Conservation (phyloP, 495 filamentous ascomycete genomes). For the Aspergillus mulundensis region DNA sequence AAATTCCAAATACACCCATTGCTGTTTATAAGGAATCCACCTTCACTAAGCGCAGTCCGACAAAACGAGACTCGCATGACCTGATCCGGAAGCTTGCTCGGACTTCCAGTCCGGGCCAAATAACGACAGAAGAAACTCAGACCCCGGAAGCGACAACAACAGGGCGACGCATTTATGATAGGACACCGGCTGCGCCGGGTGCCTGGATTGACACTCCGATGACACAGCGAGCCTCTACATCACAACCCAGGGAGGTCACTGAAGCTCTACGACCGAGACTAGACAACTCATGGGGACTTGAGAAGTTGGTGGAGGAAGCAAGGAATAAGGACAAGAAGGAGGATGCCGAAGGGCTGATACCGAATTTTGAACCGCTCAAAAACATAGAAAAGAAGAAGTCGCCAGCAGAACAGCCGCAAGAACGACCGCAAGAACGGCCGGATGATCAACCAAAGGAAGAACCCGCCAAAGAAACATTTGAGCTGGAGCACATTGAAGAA, state of each 20-base stretch:
- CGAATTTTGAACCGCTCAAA: not conserved
- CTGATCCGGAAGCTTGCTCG: constrained; percentile 61
- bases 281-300: not conserved
- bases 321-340: not conserved
- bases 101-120: constrained; percentile 47
- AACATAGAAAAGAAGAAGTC: not conserved
- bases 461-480: not conserved
- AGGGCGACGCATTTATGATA: constrained; percentile 36
- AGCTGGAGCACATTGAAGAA: not conserved
- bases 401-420: not conserved
- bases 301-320: not conserved
- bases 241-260: not conserved
- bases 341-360: not conserved
- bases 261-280: not conserved
- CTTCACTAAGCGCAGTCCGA: constrained; percentile 30
- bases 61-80: constrained; percentile 59
- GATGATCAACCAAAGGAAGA: not conserved
- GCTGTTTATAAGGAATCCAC: constrained; percentile 44
- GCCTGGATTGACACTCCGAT: constrained; percentile 53
- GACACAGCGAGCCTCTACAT: constrained; percentile 30
- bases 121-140: constrained; percentile 13
- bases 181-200: constrained; percentile 48
- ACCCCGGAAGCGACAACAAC: constrained; percentile 39
- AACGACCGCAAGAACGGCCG: not conserved
- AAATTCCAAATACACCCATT: constrained; percentile 51